phyloP scores from a whole-genome alignment of 768 basidiomycete species.

The Amanita inopinata region DNA sequence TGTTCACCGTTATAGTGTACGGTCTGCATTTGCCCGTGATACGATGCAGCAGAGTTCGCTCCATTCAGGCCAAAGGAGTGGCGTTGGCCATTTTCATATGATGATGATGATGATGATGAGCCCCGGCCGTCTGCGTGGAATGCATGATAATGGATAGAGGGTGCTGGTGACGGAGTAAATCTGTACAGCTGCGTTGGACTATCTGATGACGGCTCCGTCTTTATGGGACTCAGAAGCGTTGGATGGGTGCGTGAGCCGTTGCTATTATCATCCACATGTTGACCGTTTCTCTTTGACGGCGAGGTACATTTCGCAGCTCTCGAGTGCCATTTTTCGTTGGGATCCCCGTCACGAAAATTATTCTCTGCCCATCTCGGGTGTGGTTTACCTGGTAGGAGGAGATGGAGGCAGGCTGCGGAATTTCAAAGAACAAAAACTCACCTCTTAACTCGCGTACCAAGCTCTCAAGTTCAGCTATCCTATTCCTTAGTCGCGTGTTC shows the following conservation, averaged over 20 bases:
- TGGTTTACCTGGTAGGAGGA: slow-evolving; percentile 54
- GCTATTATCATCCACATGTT: slow-evolving; percentile 22
- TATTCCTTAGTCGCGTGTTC: slow-evolving; percentile 71
- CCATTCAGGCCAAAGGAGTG: slow-evolving; percentile 21
- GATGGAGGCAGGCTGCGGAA: slow-evolving; percentile 4
- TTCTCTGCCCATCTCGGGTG: slow-evolving; percentile 82
- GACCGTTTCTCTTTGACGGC: slow-evolving; percentile 27
- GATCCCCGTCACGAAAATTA: slow-evolving; percentile 71
- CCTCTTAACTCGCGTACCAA: slow-evolving; percentile 83
- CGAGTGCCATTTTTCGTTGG: slow-evolving; percentile 81
- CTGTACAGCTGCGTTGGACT: slow-evolving; percentile 51
- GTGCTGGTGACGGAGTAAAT: slow-evolving; percentile 54
- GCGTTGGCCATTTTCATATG: slow-evolving; percentile 25
- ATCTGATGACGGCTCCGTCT: slow-evolving; percentile 52
- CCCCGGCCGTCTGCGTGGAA: slow-evolving; percentile 38
- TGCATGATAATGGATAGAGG: slow-evolving; percentile 43
- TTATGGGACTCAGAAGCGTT: slow-evolving; percentile 50
- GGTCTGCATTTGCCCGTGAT: slow-evolving; percentile 8
- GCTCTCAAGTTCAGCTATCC: slow-evolving; percentile 90
- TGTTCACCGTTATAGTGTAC: slow-evolving; percentile 7
- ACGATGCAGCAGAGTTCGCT: slow-evolving; percentile 14
- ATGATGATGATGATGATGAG: slow-evolving; percentile 25
- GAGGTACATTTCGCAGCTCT: slow-evolving; percentile 62
- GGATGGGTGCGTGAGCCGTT: slow-evolving; percentile 30
- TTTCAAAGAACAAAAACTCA: slow-evolving; percentile 20